A percentile compares a stretch with the other conserved stretches of the same genome.
Evolutionary conservation across 352 stramenopile species (phyloP).

Genomic region (Phytopythium cucurbitacearum): DNA sequence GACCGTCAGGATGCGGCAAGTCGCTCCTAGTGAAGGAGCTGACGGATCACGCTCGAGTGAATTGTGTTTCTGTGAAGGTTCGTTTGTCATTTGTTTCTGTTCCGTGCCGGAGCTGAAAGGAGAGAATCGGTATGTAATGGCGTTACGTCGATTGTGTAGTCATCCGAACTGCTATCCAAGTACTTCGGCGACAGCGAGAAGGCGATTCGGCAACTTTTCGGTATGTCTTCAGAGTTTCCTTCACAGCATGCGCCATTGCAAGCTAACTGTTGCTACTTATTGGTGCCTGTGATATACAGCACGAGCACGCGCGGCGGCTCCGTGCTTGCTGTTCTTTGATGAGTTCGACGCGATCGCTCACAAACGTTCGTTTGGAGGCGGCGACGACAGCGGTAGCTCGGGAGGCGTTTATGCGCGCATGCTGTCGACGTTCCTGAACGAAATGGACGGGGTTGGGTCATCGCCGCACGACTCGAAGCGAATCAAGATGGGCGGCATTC

Average conservation of each 20-base stretch:
- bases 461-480: constrained; percentile 4
- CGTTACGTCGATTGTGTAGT: constrained; percentile 27
- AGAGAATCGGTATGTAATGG: not conserved
- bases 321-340: constrained; percentile 84
- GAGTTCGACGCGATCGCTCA: constrained; percentile 81
- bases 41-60: constrained; percentile 54
- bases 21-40: constrained; percentile 69
- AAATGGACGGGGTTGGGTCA: constrained; percentile 76
- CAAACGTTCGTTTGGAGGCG: constrained; percentile 57
- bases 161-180: constrained; percentile 80
- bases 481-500: constrained; percentile 31
- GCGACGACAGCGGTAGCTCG: constrained; percentile 26
- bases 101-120: not conserved
- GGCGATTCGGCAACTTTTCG: constrained; percentile 75
- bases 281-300: constrained; percentile 17
- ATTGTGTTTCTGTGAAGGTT: constrained; percentile 84
- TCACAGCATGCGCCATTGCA: not conserved
- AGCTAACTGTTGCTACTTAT: not conserved
- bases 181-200: constrained; percentile 88
- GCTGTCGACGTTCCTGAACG: constrained; percentile 81
- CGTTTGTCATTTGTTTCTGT: not conserved
- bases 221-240: constrained; percentile 19
- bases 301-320: constrained; percentile 59
- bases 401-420: constrained; percentile 74
- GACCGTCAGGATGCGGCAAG: constrained; percentile 79